Base-by-base conservation (phyloP, 768 basidiomycete species). In the Aureoboletus auriporus region DNA sequence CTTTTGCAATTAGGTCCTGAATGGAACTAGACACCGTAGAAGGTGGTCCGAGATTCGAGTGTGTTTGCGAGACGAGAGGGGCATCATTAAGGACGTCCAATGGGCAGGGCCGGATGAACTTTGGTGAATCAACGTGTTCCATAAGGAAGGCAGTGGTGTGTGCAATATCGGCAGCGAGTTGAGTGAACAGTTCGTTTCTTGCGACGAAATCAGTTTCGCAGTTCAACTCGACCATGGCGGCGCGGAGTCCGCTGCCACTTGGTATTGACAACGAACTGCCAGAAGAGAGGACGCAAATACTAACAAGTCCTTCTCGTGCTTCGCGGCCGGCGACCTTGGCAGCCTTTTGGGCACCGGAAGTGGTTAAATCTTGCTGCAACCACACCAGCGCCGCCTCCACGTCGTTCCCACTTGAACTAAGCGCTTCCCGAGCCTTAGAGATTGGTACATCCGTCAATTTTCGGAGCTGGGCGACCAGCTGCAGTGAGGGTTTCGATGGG, bases 131-230 rank as follows among this genome's bases (percentile, higher is more conserved):
- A 36, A 55, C 56, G n/a, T 69, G 63, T 39, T 82, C 79, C 0
- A 79, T 67, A 37, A 89, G 71, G 60, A 83, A 88, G 6, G 91
- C 91, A 30, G 85, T 82, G 1, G 89, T 92, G 57, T 89, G 84
- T 13, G 91, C 86, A 55, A 96, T 84, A 57, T 90, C 83, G 35
- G 76, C 74, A 11, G 88, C 86, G 34, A 94, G 78, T 46, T 75
- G 75, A 13, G 80, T 75, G 59, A 98, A 98, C 11, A 92, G 72
- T 49, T 85, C 80, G 58, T 91, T 94, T 54, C 89, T 72, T 20
- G 84, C 90, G 27, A 98, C 94, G 63, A 96, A 98, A 71, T 98
- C 94, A 44, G 94, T 96, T 71, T 98, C 94, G 71, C 94, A 97
- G 57, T 90, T 91, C 52, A 96, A 73, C 67, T 98, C 94, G 48